Conservation (phyloP, 768 basidiomycete species). For the Nidula microcarpa region DNA sequence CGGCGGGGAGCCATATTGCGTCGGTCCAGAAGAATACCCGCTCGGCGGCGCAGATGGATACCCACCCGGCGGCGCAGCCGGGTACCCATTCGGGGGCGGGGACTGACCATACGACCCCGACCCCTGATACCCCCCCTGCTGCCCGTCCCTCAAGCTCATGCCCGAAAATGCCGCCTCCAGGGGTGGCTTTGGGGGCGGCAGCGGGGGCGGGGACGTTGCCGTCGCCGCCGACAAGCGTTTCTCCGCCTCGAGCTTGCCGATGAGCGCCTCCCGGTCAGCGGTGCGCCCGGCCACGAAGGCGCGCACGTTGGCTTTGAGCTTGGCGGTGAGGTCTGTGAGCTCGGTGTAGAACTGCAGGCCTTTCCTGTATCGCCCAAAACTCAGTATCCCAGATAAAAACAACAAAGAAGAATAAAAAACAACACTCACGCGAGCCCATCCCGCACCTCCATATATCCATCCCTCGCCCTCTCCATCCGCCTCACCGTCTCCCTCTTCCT, state of each 20-base stretch:
- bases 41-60: too few species aligned
- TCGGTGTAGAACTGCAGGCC: conserved; percentile 89
- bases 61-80: background rate
- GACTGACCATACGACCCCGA: conserved; percentile 9
- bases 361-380: conserved; percentile 47
- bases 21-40: too few species aligned
- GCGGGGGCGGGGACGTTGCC: conserved; percentile 41
- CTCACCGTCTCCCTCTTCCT: conserved; percentile 71
- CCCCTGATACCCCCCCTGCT: conserved; percentile 15
- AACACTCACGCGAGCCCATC: conserved; percentile 75
- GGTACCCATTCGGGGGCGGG: conserved; percentile 8
- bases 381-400: background rate
- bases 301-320: conserved; percentile 55
- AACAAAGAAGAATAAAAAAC: background rate
- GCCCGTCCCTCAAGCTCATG: conserved; percentile 40
- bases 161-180: conserved; percentile 53
- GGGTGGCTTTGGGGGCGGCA: conserved; percentile 47
- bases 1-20: too few species aligned
- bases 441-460: conserved; percentile 82
- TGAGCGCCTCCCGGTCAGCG: conserved; percentile 67
- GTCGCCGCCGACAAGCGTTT: conserved; percentile 51
- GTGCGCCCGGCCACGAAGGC: conserved; percentile 62
- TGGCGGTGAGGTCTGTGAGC: conserved; percentile 58
- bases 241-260: conserved; percentile 69
- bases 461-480: conserved; percentile 72